These are phyloP conservation scores for Pseudopithomyces chartarum DNA, from an alignment of 2,329 filamentous ascomycete species.

Conservation along the genomic window DNA sequence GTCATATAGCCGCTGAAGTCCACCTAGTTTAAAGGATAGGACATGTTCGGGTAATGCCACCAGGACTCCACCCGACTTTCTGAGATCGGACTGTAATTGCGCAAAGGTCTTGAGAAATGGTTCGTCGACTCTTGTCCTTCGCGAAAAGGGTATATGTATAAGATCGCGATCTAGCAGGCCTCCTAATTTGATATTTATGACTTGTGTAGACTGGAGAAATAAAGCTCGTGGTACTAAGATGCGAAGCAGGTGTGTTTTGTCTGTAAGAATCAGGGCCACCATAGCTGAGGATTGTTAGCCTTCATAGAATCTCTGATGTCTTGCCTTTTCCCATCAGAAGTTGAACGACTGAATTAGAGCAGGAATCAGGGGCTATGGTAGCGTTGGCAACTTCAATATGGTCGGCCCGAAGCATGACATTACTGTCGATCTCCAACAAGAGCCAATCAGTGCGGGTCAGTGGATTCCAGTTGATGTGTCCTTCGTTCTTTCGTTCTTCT, in stretches of 20 bases:
- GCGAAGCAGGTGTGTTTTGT: slow-evolving; percentile 54
- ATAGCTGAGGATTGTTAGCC: slow-evolving; percentile 50
- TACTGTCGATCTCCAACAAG: too few relatives aligned
- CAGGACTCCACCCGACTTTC: slow-evolving; percentile 57
- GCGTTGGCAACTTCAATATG: too few relatives aligned
- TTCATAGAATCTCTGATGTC: too few relatives aligned
- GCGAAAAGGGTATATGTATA: slow-evolving; percentile 63
- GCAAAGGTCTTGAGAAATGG: slow-evolving; percentile 40
- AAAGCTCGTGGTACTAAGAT: slow-evolving; percentile 63
- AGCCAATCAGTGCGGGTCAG: too few relatives aligned
- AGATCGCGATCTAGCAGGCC: slow-evolving; percentile 60
- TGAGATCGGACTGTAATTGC: slow-evolving; percentile 50
- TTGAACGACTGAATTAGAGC: too few relatives aligned
- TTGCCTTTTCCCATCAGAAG: too few relatives aligned
- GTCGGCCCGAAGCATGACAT: too few relatives aligned
- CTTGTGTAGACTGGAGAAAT: slow-evolving; percentile 62
- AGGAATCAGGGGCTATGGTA: too few relatives aligned
- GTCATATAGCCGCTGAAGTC: slow-evolving; percentile 61
- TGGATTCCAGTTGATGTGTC: too few relatives aligned
- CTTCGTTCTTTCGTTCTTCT: too few relatives aligned
- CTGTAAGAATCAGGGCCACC: slow-evolving; percentile 54
- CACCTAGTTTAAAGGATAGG: slow-evolving; percentile 68
- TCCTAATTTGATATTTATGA: slow-evolving; percentile 61
- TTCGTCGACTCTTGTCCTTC: slow-evolving; percentile 49
- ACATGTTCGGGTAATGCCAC: slow-evolving; percentile 67